A percentile compares a stretch with the other conserved stretches of the same genome.
Evolutionary conservation across 352 stramenopile species (phyloP).

Genomic region (Globisporangium barbulae): DNA sequence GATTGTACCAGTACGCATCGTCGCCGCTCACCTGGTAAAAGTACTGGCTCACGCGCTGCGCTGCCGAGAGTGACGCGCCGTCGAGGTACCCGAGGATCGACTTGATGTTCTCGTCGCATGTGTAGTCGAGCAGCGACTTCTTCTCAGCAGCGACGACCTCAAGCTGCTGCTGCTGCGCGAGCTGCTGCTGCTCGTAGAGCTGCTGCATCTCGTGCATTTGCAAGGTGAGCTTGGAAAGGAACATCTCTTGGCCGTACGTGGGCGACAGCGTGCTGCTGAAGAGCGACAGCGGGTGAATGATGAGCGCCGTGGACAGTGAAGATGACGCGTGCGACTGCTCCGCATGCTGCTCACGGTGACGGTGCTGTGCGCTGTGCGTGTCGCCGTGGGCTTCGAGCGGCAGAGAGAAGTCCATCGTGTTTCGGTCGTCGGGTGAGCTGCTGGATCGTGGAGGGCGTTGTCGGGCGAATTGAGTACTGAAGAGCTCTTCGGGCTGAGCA

Average conservation of each 20-base stretch:
- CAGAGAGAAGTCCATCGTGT: conserved; percentile 14
- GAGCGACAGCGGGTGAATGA: conserved; percentile 63
- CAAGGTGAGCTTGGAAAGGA: conserved; percentile 27
- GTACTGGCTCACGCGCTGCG: conserved; percentile 56
- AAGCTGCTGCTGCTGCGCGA: conserved; percentile 4
- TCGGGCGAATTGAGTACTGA: conserved; percentile 11
- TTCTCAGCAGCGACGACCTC: conserved; percentile 4
- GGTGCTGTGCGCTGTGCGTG: background rate
- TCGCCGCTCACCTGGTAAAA: conserved; percentile 47
- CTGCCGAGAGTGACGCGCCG: conserved; percentile 54
- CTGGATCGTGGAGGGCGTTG: background rate
- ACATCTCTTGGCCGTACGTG: conserved; percentile 36
- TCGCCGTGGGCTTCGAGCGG: conserved; percentile 12
- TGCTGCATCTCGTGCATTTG: conserved; percentile 32
- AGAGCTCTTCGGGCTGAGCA: background rate
- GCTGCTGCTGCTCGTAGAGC: conserved; percentile 23
- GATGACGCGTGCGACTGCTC: background rate
- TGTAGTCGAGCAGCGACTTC: conserved; percentile 55
- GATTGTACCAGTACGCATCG: conserved; percentile 61
- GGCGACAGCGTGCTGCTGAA: conserved; percentile 29
- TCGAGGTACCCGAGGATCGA: conserved; percentile 68
- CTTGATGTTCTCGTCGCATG: conserved; percentile 72
- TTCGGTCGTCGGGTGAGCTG: background rate
- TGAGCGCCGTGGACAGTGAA: conserved; percentile 34
- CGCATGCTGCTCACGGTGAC: background rate